Conservation (phyloP, 306 rosid species). For the Ormosia emarginata region DNA sequence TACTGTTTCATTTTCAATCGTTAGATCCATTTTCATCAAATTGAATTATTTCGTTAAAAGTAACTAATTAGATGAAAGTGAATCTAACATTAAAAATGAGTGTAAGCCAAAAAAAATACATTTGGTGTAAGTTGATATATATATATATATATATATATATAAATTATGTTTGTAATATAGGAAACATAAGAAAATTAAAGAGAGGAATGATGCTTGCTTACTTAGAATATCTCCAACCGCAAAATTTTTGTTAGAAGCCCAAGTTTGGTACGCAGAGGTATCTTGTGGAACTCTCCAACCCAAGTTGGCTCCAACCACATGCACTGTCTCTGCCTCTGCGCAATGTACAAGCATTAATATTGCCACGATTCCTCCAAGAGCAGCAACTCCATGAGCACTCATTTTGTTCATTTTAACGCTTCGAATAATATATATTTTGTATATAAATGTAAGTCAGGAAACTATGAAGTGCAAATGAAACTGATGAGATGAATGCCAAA, state of each 20-base stretch:
- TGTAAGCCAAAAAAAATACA: no score
- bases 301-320: constrained; percentile 34
- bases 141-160: no score
- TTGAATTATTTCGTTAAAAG: no score
- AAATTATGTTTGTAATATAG: no score
- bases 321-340: constrained; percentile 13
- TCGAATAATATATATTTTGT: no score
- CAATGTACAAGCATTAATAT: constrained; percentile 2
- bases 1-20: no score
- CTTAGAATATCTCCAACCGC: constrained; percentile 29
- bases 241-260: constrained; percentile 33
- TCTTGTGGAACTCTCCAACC: constrained; percentile 35
- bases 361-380: not conserved
- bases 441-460: no score
- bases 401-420: not conserved
- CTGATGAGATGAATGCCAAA: not conserved
- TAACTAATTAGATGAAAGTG: no score
- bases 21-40: no score
- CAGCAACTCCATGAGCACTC: not conserved
- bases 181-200: no score
- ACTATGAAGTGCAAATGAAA: not conserved
- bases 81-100: no score
- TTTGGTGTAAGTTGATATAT: no score
- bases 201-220: not conserved
- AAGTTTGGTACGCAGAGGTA: not conserved